These are phyloP conservation scores for Nicotiana attenuata DNA, from an alignment of 257 asterid species.

Conservation along the genomic window DNA sequence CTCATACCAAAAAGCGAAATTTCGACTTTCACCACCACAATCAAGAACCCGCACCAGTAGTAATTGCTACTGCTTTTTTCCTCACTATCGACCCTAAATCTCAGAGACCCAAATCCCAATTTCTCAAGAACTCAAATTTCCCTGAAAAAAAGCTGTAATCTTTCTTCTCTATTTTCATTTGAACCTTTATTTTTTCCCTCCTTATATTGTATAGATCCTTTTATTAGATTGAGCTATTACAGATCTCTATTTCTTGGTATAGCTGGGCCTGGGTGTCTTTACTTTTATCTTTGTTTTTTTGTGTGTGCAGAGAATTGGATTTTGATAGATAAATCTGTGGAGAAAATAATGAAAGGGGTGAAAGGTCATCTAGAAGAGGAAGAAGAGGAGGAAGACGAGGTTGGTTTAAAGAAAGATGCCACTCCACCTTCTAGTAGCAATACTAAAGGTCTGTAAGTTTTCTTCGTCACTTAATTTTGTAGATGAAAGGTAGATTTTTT, in stretches of 20 bases:
- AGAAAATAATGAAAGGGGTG: slow-evolving; percentile 51
- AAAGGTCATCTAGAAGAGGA: slow-evolving; percentile 71
- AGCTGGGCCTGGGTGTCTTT: slow-evolving; percentile 23
- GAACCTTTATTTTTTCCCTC: not conserved
- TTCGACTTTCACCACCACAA: not conserved
- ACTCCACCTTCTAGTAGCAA: slow-evolving; percentile 41
- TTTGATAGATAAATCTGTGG: slow-evolving; percentile 17
- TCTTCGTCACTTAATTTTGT: not conserved
- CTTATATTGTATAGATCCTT: slow-evolving; percentile 27
- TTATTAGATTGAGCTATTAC: not conserved
- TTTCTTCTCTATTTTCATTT: slow-evolving; percentile 9
- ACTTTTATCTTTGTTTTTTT: slow-evolving; percentile 13
- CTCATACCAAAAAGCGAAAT: not conserved
- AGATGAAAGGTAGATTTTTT: not conserved
- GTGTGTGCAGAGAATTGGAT: slow-evolving; percentile 16
- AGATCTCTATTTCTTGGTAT: slow-evolving; percentile 30
- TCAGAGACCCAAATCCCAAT: not conserved
- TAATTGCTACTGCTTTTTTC: slow-evolving; percentile 7
- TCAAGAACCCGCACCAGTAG: not conserved
- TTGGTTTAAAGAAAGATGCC: slow-evolving; percentile 47
- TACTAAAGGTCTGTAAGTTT: slow-evolving; percentile 37
- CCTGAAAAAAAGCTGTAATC: not conserved
- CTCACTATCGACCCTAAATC: not conserved
- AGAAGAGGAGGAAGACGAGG: slow-evolving; percentile 64
- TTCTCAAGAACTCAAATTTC: not conserved